A percentile compares a stretch with the other conserved stretches of the same genome.
Evolutionary conservation across 306 rosid species (phyloP).

Genomic region (Crataegus laevigata): DNA sequence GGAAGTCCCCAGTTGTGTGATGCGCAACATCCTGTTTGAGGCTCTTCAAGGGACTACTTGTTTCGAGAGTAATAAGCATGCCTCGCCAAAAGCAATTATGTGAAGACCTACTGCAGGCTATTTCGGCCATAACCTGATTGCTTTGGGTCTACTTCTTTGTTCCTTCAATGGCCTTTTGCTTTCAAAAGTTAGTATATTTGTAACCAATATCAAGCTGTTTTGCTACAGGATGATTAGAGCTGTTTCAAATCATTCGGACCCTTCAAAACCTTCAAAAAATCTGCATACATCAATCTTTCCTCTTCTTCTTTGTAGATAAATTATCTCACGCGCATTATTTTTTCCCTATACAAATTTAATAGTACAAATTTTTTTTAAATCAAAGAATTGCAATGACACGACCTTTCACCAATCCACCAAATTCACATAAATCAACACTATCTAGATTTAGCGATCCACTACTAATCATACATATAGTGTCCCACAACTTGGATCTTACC

Average conservation of each 20-base stretch:
- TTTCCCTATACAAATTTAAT: background rate
- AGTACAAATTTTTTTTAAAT: background rate
- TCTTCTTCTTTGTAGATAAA: background rate
- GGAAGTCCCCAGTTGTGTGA: conserved; percentile 46
- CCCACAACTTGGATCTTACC: no score
- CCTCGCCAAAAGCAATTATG: conserved; percentile 30
- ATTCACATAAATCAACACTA: background rate
- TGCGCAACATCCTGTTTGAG: conserved; percentile 55
- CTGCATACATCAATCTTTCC: background rate
- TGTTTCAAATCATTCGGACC: background rate
- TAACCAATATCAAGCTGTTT: no score
- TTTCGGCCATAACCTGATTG: conserved; percentile 37
- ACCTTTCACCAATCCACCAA: background rate
- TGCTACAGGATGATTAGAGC: no score
- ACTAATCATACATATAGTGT: no score
- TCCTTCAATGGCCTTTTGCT: conserved; percentile 26
- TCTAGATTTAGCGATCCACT: no score
- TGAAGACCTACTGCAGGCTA: conserved; percentile 41
- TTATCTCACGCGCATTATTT: background rate
- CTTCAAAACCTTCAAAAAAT: background rate
- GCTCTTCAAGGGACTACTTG: conserved; percentile 54
- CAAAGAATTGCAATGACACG: background rate
- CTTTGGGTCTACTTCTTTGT: conserved; percentile 36
- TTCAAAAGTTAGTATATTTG: no score
- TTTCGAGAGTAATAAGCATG: conserved; percentile 44